Percentiles rank a stretch among this genome's conserved stretches.
phyloP scores from a whole-genome alignment of 2,329 filamentous ascomycete species.

The Pestalotiopsis sp. region DNA sequence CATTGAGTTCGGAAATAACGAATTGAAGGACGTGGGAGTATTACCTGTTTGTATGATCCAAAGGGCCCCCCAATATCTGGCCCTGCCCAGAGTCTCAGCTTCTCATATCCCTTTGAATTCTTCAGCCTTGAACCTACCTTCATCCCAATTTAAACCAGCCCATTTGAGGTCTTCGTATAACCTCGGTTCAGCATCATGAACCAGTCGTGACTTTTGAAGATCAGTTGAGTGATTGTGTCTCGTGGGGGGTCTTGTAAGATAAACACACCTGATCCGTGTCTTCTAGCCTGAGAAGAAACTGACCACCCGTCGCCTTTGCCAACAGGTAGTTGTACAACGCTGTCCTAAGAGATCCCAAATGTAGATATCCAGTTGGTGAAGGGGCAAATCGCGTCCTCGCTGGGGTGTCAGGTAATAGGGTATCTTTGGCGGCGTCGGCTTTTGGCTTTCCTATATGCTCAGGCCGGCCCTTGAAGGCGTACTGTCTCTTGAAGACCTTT shows the following conservation, averaged over 20 bases:
- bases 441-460: slow-evolving; percentile 7
- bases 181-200: slow-evolving; percentile 76
- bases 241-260: slow-evolving; percentile 17
- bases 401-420: slow-evolving; percentile 54
- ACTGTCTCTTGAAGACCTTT: slow-evolving; percentile 25
- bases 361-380: slow-evolving; percentile 91
- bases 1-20: neutral
- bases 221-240: neutral
- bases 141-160: slow-evolving; percentile 91
- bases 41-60: slow-evolving; percentile 84
- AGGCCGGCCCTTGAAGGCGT: slow-evolving; percentile 29
- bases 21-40: neutral
- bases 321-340: slow-evolving; percentile 95
- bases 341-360: slow-evolving; percentile 88
- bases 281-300: slow-evolving; percentile 90
- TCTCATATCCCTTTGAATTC: slow-evolving; percentile 13
- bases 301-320: slow-evolving; percentile 83
- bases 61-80: slow-evolving; percentile 80
- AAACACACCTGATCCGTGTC: slow-evolving; percentile 84
- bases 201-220: slow-evolving; percentile 69
- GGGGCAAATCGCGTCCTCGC: slow-evolving; percentile 88
- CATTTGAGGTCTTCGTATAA: slow-evolving; percentile 82
- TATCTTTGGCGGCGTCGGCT: slow-evolving; percentile 17
- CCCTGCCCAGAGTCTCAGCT: slow-evolving; percentile 47
- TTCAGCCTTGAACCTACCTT: slow-evolving; percentile 56